A percentile compares a stretch with the other conserved stretches of the same genome.
Evolutionary conservation across 495 filamentous ascomycete genomes (phyloP).

Genomic region (Penicillium pancosmium): DNA sequence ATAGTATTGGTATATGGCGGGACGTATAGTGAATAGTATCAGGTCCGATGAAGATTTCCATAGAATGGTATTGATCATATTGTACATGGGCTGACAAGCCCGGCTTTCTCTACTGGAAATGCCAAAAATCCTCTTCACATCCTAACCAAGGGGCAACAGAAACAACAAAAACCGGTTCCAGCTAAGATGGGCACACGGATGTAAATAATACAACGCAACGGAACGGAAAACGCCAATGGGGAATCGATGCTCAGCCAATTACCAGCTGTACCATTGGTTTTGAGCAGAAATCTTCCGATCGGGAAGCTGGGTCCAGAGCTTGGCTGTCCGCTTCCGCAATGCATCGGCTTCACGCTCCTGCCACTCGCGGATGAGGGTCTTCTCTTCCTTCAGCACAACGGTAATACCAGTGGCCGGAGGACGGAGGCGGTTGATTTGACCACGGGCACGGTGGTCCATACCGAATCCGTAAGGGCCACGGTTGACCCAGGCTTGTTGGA

Average conservation of each 20-base stretch:
- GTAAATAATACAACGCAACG: conserved; percentile 30
- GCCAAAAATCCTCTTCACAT: conserved; percentile 20
- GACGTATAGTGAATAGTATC: neutral
- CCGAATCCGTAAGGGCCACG: conserved; percentile 62
- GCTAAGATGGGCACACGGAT: conserved; percentile 12
- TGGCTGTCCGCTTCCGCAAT: conserved; percentile 64
- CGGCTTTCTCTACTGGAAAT: conserved; percentile 29
- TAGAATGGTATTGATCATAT: conserved; percentile 16
- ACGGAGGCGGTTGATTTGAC: conserved; percentile 60
- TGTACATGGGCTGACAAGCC: conserved; percentile 31
- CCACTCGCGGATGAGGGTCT: conserved; percentile 77
- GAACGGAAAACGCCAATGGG: conserved; percentile 31
- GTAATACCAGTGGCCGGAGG: conserved; percentile 77
- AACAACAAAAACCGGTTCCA: conserved; percentile 21
- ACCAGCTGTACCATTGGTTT: conserved; percentile 90
- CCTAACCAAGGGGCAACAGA: conserved; percentile 13
- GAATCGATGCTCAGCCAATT: conserved; percentile 26
- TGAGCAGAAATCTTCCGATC: conserved; percentile 65
- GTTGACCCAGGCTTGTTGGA: conserved; percentile 90
- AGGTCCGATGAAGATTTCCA: neutral
- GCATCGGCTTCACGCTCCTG: conserved; percentile 75
- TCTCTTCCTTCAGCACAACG: conserved; percentile 88
- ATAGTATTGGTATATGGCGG: neutral
- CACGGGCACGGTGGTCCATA: conserved; percentile 69
- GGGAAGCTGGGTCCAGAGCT: conserved; percentile 84